A percentile compares a stretch with the other conserved stretches of the same genome.
phyloP scores from a whole-genome alignment of 495 filamentous ascomycete species.

The Hypoxylon cercidicola region DNA sequence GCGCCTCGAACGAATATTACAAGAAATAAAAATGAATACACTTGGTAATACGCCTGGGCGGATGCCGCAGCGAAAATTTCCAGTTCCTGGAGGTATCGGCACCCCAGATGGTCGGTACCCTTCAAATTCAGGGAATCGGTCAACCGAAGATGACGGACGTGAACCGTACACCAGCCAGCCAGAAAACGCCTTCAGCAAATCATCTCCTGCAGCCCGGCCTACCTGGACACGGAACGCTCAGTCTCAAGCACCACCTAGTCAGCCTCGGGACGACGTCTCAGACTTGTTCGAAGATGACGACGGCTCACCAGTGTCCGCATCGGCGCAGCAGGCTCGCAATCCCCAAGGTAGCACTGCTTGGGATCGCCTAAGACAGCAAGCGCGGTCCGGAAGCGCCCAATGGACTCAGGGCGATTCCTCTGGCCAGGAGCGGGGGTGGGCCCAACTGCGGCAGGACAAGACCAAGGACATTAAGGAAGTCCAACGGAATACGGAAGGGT shows the following conservation, averaged over 20 bases:
- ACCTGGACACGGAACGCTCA: constrained; percentile 18
- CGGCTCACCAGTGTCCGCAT: constrained; percentile 51
- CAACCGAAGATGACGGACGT: constrained; percentile 9
- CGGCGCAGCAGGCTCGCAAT: constrained; percentile 17
- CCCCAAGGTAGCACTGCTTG: constrained; percentile 46
- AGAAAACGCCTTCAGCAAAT: not conserved
- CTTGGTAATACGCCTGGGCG: not conserved
- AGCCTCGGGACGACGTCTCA: constrained; percentile 39
- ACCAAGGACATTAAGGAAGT: constrained; percentile 19
- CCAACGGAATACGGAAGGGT: constrained; percentile 42
- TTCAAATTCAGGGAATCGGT: constrained; percentile 9
- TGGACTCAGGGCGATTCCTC: constrained; percentile 43
- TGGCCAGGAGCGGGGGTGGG: constrained; percentile 42
- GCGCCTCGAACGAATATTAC: constrained; percentile 14
- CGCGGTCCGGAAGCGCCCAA: constrained; percentile 34
- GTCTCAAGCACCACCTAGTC: constrained; percentile 6
- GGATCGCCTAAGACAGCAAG: constrained; percentile 51
- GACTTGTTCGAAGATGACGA: constrained; percentile 51
- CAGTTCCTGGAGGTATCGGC: not conserved
- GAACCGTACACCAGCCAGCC: constrained; percentile 10
- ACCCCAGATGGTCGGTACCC: constrained; percentile 1
- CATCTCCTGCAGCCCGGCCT: constrained; percentile 15
- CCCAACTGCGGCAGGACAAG: constrained; percentile 40
- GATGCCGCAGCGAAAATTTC: not conserved
- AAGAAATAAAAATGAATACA: constrained; percentile 20